Conservation (phyloP, 164 flowering plant species). For the Litsea cubeba region DNA sequence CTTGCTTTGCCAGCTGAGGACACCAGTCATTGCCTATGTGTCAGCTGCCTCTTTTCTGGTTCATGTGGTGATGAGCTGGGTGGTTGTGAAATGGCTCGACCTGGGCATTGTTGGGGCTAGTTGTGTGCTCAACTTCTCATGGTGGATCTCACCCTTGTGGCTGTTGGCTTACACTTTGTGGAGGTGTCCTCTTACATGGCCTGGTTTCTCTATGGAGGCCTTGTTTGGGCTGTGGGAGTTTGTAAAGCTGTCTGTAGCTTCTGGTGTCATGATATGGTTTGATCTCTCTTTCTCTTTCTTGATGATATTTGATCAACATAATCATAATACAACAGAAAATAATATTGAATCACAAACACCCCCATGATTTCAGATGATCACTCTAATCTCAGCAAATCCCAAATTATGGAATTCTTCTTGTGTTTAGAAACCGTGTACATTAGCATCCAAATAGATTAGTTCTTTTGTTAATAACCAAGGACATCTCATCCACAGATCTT, state of each 20-base stretch:
- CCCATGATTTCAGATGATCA: background rate
- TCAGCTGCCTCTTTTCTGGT: slow-evolving; percentile 16
- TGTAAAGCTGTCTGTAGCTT: slow-evolving; percentile 35
- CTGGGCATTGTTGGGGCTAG: slow-evolving; percentile 31
- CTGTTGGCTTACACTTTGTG: slow-evolving; percentile 16
- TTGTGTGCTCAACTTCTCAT: slow-evolving; percentile 20
- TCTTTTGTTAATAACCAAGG: background rate
- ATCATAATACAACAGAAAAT: too few relatives aligned
- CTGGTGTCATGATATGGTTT: slow-evolving; percentile 44
- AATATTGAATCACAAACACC: background rate
- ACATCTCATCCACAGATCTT: too few relatives aligned
- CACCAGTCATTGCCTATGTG: slow-evolving; percentile 25
- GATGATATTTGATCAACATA: too few relatives aligned
- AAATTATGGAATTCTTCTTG: too few relatives aligned
- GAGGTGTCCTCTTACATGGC: slow-evolving; percentile 39
- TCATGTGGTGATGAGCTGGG: slow-evolving; percentile 27
- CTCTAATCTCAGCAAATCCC: too few relatives aligned
- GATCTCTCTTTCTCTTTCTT: background rate
- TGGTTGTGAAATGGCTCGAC: slow-evolving; percentile 17
- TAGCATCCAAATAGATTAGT: background rate
- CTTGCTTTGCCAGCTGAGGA: slow-evolving; percentile 38
- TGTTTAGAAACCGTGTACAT: too few relatives aligned
- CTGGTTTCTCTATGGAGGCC: slow-evolving; percentile 36
- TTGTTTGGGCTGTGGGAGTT: slow-evolving; percentile 40
- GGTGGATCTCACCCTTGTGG: slow-evolving; percentile 34